A percentile compares a stretch with the other conserved stretches of the same genome.
Evolutionary conservation across 2,329 filamentous ascomycete genomes (phyloP).

Genomic region (Ceratocystiopsis brevicomis): DNA sequence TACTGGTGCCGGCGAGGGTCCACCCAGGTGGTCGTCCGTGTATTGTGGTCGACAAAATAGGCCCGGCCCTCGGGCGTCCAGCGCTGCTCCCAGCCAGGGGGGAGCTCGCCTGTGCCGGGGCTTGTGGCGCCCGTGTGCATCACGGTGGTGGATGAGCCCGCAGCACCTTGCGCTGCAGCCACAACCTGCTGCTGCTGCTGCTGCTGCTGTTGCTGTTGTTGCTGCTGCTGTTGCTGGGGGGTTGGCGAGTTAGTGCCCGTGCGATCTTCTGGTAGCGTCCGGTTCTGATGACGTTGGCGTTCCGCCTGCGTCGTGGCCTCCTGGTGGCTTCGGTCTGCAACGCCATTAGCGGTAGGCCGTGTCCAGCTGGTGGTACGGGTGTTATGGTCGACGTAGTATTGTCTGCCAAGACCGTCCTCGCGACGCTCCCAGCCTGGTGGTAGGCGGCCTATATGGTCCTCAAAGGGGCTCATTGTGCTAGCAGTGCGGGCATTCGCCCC

Average conservation of each 20-base stretch:
- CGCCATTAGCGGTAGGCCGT: conserved; percentile 62
- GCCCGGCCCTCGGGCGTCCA: conserved; percentile 86
- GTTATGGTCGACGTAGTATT: conserved; percentile 97
- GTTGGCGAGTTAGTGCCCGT: conserved; percentile 87
- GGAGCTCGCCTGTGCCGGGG: conserved; percentile 83
- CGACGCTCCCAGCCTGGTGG: conserved; percentile 90
- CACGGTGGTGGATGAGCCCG: conserved; percentile 48
- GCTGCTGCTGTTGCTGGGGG: conserved; percentile 34
- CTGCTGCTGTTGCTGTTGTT: conserved; percentile 31
- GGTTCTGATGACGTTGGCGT: conserved; percentile 81
- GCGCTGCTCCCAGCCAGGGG: conserved; percentile 88
- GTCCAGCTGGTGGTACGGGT: conserved; percentile 94
- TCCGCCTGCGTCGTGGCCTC: conserved; percentile 88
- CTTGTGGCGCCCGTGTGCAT: conserved; percentile 91
- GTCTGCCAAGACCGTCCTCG: conserved; percentile 85
- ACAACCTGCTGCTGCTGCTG: conserved; percentile 24
- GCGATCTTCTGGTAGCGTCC: conserved; percentile 86
- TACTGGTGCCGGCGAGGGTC: conserved; percentile 94
- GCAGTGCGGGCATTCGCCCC: conserved; percentile 19
- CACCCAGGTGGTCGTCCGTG: conserved; percentile 94
- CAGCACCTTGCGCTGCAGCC: conserved; percentile 24
- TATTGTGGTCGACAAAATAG: conserved; percentile 98
- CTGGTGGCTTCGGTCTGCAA: conserved; percentile 58
- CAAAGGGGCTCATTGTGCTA: conserved; percentile 69
- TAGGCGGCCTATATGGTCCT: conserved; percentile 83